These are phyloP conservation scores for Eimeria tenella DNA, from an alignment of 169 alveolate species.

Conservation along the genomic window DNA sequence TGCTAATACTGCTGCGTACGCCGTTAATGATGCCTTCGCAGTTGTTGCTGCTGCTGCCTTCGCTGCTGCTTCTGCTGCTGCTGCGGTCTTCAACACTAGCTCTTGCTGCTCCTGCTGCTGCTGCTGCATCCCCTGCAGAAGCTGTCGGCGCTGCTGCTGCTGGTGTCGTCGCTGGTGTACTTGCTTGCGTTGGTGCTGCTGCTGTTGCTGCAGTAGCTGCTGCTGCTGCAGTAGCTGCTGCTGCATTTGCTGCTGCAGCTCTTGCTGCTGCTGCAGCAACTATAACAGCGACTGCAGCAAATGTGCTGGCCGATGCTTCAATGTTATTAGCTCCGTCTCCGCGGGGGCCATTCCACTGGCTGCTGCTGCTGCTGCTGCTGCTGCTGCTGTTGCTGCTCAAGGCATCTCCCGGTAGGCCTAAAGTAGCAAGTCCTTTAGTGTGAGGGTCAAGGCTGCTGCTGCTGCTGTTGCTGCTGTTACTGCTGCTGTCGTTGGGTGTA, in stretches of 20 bases:
- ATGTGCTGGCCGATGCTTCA: slow-evolving; percentile 6
- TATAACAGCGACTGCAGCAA: no score
- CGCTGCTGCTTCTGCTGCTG: not conserved
- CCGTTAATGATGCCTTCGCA: not conserved
- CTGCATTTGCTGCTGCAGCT: not conserved
- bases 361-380: slow-evolving; percentile 22
- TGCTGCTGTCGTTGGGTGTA: not conserved
- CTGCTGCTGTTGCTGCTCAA: slow-evolving; percentile 13
- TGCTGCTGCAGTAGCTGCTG: not conserved
- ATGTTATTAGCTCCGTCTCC: not conserved
- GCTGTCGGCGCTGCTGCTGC: not conserved
- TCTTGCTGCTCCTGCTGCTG: not conserved
- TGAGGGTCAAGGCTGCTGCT: not conserved
- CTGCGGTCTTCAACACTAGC: no score
- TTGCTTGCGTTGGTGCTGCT: not conserved
- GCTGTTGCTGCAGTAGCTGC: not conserved
- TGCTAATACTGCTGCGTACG: no score
- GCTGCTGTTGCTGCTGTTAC: slow-evolving; percentile 7
- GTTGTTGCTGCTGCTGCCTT: not conserved
- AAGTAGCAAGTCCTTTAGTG: not conserved
- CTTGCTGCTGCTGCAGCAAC: not conserved
- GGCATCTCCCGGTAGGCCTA: no score
- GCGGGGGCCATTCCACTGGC: not conserved
- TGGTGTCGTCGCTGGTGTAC: not conserved
- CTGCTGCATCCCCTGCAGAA: not conserved